A percentile compares a stretch with the other conserved stretches of the same genome.
These are phyloP conservation scores for Quercus tomentella DNA, from an alignment of 331 rosid species.

Conservation along the genomic window DNA sequence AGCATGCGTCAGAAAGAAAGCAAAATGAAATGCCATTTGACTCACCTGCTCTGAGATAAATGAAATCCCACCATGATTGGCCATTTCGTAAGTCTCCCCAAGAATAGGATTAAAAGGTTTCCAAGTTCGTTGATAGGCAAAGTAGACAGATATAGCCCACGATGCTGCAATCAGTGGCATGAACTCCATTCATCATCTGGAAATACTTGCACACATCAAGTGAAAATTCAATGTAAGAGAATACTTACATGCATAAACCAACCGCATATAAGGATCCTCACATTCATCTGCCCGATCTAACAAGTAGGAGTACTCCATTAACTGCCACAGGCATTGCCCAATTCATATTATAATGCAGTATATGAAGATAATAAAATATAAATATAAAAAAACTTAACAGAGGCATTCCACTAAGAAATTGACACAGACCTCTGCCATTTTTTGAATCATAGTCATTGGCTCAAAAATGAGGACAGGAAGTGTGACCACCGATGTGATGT, in stretches of 20 bases:
- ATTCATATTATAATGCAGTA: slow-evolving; percentile 5
- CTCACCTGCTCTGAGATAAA: slow-evolving; percentile 87
- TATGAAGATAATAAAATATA: background rate
- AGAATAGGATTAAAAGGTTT: slow-evolving; percentile 97
- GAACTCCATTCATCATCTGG: slow-evolving; percentile 17
- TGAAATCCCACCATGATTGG: slow-evolving; percentile 65
- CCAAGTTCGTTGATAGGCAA: slow-evolving; percentile 90
- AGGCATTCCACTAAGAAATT: slow-evolving; percentile 1
- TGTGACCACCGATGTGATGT: slow-evolving; percentile 83
- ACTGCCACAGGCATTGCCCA: slow-evolving; percentile 37
- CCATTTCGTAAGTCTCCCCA: slow-evolving; percentile 92
- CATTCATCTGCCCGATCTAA: slow-evolving; percentile 78
- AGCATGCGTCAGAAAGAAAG: background rate
- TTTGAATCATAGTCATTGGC: slow-evolving; percentile 94
- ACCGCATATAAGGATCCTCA: slow-evolving; percentile 77
- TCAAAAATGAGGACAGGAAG: slow-evolving; percentile 86
- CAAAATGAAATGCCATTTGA: slow-evolving; percentile 7
- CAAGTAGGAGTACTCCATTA: slow-evolving; percentile 89
- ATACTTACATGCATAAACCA: slow-evolving; percentile 74
- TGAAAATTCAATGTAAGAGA: slow-evolving; percentile 10
- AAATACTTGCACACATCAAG: background rate
- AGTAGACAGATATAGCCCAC: slow-evolving; percentile 90
- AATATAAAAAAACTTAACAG: background rate
- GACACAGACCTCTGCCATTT: slow-evolving; percentile 79
- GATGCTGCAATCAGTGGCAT: slow-evolving; percentile 52